phyloP scores from a whole-genome alignment of 768 basidiomycete genomes.

The Amanita subjunquillea region DNA sequence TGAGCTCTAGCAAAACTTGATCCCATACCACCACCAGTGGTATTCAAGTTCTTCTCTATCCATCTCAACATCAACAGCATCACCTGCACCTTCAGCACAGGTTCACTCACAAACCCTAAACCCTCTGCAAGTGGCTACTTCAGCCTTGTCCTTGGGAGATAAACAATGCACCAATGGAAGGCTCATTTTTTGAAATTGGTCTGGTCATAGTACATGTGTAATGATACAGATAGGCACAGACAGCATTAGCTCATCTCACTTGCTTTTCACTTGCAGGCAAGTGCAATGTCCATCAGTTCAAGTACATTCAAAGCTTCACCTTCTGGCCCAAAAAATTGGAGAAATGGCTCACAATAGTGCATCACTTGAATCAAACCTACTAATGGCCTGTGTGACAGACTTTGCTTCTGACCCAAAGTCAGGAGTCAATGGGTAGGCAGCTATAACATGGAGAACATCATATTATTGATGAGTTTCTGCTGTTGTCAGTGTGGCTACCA shows the following conservation, averaged over 20 bases:
- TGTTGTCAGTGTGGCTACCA: neutral
- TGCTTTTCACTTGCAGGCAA: neutral
- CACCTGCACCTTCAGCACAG: too few relatives aligned
- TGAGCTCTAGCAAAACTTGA: too few relatives aligned
- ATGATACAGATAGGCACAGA: too few relatives aligned
- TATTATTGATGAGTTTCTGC: constrained; percentile 9
- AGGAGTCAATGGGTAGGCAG: constrained; percentile 8
- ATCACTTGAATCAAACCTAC: constrained; percentile 2
- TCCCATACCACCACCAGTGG: too few relatives aligned
- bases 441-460: constrained; percentile 8
- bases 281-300: neutral
- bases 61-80: too few relatives aligned
- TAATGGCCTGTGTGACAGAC: neutral
- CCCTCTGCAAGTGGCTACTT: too few relatives aligned
- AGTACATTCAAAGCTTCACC: neutral
- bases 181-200: neutral
- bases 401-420: constrained; percentile 3
- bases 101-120: too few relatives aligned
- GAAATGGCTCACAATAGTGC: neutral
- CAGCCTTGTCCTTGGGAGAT: too few relatives aligned
- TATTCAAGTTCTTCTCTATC: too few relatives aligned
- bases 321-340: too few relatives aligned
- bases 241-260: neutral
- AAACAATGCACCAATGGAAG: too few relatives aligned
- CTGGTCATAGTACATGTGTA: neutral